Base-by-base conservation (phyloP, 441 rosid genomes). In the Adansonia gregorii region DNA sequence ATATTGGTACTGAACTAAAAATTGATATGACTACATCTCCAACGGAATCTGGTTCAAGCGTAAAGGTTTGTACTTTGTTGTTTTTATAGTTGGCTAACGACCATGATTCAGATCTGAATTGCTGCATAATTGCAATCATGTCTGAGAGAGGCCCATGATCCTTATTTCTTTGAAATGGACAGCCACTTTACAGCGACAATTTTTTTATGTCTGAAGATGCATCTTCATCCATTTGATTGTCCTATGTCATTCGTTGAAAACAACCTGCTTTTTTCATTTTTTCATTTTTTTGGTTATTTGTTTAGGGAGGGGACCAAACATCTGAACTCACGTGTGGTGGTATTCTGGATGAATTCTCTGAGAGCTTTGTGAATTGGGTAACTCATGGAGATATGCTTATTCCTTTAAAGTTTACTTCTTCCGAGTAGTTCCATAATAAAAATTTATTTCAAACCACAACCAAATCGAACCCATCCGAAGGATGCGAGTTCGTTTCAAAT, bases 311-410 rank as follows among this genome's bases (percentile, higher is more conserved):
- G 59, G 83, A 80, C 67, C 81, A 77, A 56, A 81, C 69, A n/a
- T 76, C 76, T 1, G 81, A 86, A 27, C 68, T 76, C 19, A 52
- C 66, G 17, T 14, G 75, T 2, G 83, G 80, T 61, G 80, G 78
- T 56, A 43, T 9, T 43, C 48, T 51, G 74, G 77, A 67, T 66
- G 83, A 78, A 82, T 92, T 79, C 71, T 82, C 97, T 20, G 80
- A 85, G 48, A 81, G 87, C 72, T 96, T 92, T 68, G 77, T 70
- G 41, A 82, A 84, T 60, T 96, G 99, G 99, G 92, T 96, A 59
- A 83, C 77, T 48, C 72, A 92, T 39, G 98, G 94, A 63, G 91
- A 82, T 17, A 79, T 86, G 78, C 87, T 77, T 88, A 76, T 87
- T 77, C 89, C 83, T 58, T 63, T 87, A 86, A 88, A 75, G 69